phyloP scores from a whole-genome alignment of 768 basidiomycete species.

The Lactifluus rugatus region DNA sequence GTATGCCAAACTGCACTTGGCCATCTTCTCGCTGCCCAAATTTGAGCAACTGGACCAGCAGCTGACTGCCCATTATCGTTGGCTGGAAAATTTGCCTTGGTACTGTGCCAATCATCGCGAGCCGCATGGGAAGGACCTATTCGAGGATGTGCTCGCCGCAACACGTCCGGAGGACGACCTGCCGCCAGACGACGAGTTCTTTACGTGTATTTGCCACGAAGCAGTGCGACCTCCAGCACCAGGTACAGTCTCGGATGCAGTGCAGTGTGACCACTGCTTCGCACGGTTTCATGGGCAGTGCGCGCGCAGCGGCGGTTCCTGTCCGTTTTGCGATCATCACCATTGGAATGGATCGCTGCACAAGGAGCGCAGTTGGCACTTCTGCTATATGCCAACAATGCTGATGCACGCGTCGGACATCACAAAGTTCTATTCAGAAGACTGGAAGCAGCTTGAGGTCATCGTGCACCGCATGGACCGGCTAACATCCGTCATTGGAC shows the following conservation, averaged over 20 bases:
- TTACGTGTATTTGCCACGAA: constrained; percentile 72
- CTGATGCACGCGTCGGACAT: constrained; percentile 67
- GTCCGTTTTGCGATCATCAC: constrained; percentile 85
- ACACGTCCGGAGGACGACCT: constrained; percentile 72
- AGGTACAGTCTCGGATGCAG: constrained; percentile 68
- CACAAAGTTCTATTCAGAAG: constrained; percentile 66
- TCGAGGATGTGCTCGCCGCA: constrained; percentile 65
- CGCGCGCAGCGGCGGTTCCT: constrained; percentile 82
- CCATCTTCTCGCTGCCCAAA: constrained; percentile 60
- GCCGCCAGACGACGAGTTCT: constrained; percentile 71
- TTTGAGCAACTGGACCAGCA: constrained; percentile 67
- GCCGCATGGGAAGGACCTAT: constrained; percentile 52
- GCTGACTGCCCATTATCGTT: constrained; percentile 54
- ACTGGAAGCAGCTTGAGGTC: constrained; percentile 71
- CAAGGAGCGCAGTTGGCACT: constrained; percentile 78
- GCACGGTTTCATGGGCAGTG: constrained; percentile 81
- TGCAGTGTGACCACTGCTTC: constrained; percentile 84
- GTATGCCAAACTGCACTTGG: constrained; percentile 62
- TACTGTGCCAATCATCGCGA: constrained; percentile 58
- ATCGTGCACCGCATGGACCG: constrained; percentile 75
- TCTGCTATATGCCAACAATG: constrained; percentile 66
- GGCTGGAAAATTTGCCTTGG: constrained; percentile 74
- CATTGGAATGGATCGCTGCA: constrained; percentile 84
- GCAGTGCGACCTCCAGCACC: constrained; percentile 75
- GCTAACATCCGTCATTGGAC: constrained; percentile 62